Evolutionary conservation across 2,329 filamentous ascomycete genomes (phyloP).

Genomic region (Fusarium tjaetaba): DNA sequence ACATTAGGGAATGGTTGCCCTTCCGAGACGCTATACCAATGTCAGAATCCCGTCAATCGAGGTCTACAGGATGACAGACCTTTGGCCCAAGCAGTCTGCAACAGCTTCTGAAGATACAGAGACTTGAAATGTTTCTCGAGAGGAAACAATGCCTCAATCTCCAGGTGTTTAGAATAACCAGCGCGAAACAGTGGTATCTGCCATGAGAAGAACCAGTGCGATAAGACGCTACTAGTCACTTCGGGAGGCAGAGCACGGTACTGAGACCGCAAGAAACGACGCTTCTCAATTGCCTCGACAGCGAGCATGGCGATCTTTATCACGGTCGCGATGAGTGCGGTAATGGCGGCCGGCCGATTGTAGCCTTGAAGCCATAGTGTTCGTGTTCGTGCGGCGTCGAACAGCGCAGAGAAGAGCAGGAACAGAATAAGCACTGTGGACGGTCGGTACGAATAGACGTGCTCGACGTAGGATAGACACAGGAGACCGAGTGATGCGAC

Average conservation of each 20-base stretch:
- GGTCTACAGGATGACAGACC: background rate
- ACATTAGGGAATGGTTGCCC: slow-evolving; percentile 3
- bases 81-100: slow-evolving; percentile 20
- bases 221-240: slow-evolving; percentile 17
- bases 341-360: slow-evolving; percentile 3
- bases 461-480: slow-evolving; percentile 30
- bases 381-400: slow-evolving; percentile 19
- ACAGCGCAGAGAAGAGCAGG: slow-evolving; percentile 20
- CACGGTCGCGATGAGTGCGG: slow-evolving; percentile 15
- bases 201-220: slow-evolving; percentile 35
- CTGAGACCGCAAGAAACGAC: slow-evolving; percentile 10
- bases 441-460: slow-evolving; percentile 31
- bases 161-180: slow-evolving; percentile 22
- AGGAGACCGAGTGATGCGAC: slow-evolving; percentile 19
- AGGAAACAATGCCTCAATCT: slow-evolving; percentile 16
- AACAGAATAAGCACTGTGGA: slow-evolving; percentile 32
- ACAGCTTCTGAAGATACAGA: slow-evolving; percentile 12
- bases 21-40: background rate
- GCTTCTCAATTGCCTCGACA: slow-evolving; percentile 26
- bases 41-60: slow-evolving; percentile 1
- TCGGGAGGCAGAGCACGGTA: slow-evolving; percentile 15
- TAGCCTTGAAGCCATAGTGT: slow-evolving; percentile 35
- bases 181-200: slow-evolving; percentile 16
- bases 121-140: slow-evolving; percentile 31
- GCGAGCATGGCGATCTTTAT: slow-evolving; percentile 14